Evolutionary conservation across 768 basidiomycete genomes (phyloP).

Genomic region (Symmetrospora coprosmae): DNA sequence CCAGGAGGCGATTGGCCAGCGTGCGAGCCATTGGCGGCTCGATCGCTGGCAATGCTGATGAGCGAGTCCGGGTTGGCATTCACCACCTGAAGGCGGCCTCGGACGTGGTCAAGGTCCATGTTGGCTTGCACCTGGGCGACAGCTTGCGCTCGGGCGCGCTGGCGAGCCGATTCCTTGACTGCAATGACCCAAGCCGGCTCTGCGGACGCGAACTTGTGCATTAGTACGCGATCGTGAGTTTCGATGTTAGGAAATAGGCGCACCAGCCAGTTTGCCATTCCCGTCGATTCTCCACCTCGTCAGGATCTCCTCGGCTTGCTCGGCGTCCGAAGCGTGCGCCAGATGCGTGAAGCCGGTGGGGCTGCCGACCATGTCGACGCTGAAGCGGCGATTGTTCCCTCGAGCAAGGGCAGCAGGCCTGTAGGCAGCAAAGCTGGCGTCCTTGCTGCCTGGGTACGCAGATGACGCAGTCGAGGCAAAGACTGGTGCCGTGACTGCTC

Average conservation of each 20-base stretch:
- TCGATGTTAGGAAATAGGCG: conserved; percentile 34
- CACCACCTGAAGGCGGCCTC: conserved; percentile 22
- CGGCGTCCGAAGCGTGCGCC: conserved; percentile 78
- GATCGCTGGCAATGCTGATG: conserved; percentile 2
- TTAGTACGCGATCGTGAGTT: too few relatives aligned
- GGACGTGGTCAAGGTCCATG: not conserved
- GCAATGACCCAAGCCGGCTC: conserved; percentile 79
- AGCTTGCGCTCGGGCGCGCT: conserved; percentile 47
- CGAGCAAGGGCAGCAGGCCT: too few relatives aligned
- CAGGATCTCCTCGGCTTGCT: conserved; percentile 72
- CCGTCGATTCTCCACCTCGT: conserved; percentile 79
- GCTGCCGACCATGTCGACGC: conserved; percentile 75
- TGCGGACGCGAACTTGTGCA: conserved; percentile 36
- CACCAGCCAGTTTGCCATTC: conserved; percentile 73
- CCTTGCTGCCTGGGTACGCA: conserved; percentile 18
- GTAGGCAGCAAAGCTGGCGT: too few relatives aligned
- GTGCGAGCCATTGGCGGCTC: not conserved
- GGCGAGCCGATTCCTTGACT: conserved; percentile 62
- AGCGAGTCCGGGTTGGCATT: conserved; percentile 27
- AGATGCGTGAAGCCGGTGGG: conserved; percentile 79
- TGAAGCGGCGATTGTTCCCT: conserved; percentile 47
- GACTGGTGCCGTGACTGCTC: conserved; percentile 39
- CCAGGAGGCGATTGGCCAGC: not conserved
- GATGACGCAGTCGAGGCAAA: not conserved
- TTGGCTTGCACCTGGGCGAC: conserved; percentile 50